Conservation (phyloP, 768 basidiomycete species). For the Lactifluus pinguis region DNA sequence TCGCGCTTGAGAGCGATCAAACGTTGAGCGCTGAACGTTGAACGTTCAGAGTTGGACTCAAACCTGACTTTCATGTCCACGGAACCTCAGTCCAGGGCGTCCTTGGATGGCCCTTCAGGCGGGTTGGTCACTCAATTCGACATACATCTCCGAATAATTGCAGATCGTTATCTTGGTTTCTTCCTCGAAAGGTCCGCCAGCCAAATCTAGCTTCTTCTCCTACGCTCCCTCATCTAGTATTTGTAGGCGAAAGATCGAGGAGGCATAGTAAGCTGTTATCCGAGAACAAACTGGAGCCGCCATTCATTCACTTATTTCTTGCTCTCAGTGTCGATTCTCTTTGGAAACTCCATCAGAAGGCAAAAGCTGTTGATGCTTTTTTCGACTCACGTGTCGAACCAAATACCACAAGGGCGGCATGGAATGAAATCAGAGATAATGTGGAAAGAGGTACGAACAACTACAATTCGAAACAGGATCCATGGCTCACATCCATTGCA, state of each 20-base stretch:
- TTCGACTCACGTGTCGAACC: slow-evolving; percentile 66
- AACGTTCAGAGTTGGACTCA: too few species aligned
- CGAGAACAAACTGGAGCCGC: slow-evolving; percentile 4
- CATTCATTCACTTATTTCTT: neutral
- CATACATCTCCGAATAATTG: slow-evolving; percentile 53
- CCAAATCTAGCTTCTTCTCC: slow-evolving; percentile 12
- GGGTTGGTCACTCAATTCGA: slow-evolving; percentile 66
- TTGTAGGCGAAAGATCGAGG: slow-evolving; percentile 72
- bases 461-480: neutral
- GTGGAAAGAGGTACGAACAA: slow-evolving; percentile 57
- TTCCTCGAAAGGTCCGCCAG: slow-evolving; percentile 73
- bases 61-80: slow-evolving; percentile 4
- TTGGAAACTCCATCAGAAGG: slow-evolving; percentile 60
- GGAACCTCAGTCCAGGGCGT: slow-evolving; percentile 10
- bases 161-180: slow-evolving; percentile 73
- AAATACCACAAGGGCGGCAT: slow-evolving; percentile 59
- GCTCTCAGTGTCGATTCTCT: slow-evolving; percentile 60
- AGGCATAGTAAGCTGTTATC: slow-evolving; percentile 54
- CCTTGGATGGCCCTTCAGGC: slow-evolving; percentile 11
- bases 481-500: slow-evolving; percentile 25
- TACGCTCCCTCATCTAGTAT: slow-evolving; percentile 6
- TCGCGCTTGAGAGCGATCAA: neutral
- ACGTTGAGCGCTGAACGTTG: neutral
- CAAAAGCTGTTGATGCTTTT: slow-evolving; percentile 56
- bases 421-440: slow-evolving; percentile 80